Evolutionary conservation across 495 filamentous ascomycete species (phyloP), one percentile per base, ranked within the genome.

Genomic region (Aspergillus cavernicola): DNA sequence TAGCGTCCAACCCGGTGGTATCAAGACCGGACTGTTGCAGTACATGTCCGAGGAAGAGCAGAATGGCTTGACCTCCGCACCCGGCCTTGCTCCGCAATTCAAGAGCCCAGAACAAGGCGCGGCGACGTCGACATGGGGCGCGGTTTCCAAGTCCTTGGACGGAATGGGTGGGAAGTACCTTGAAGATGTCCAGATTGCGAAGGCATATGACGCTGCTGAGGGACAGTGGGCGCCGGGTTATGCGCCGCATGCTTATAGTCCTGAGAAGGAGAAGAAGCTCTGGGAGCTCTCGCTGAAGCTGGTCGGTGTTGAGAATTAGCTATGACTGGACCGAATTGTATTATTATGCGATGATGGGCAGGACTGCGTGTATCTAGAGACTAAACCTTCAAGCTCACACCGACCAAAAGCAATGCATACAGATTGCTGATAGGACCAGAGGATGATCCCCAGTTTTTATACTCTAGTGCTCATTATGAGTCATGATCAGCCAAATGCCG

Each of bases 61-160:
- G 38, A 47, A 51, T 3, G 28, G 24, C 9, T 57, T 54, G 49
- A 37, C 56, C 1, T 18, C 13, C 13, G 56, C 61, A 39, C 38
- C 46, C 9, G 48, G 57, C 18, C 52, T 70, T 6, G 50, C 50
- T 23, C 62, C 31, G 19, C 42, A 52, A 6, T 45, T 70, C 43
- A 73, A 73, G 65, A 60, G 63, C 51, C 43, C 63, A 6, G 60
- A 57, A 40, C 63, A 71, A 38, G 75, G 68, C 5, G 68, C 69
- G 33, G 73, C 76, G 9, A 78, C 76, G 6, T 69, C 56, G 2
- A 62, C 77, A 1, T 72, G 57, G 57, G 72, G 64, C 11, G 76
- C 75, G 3, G 24, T 73, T 33, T 60, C 55, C 1, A 72, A 58
- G 59, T 66, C 61, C 5, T 62, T 58, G 50, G 68, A 77, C 41